Base-by-base conservation (phyloP, 768 basidiomycete species). In the Austroboletus eburneus region DNA sequence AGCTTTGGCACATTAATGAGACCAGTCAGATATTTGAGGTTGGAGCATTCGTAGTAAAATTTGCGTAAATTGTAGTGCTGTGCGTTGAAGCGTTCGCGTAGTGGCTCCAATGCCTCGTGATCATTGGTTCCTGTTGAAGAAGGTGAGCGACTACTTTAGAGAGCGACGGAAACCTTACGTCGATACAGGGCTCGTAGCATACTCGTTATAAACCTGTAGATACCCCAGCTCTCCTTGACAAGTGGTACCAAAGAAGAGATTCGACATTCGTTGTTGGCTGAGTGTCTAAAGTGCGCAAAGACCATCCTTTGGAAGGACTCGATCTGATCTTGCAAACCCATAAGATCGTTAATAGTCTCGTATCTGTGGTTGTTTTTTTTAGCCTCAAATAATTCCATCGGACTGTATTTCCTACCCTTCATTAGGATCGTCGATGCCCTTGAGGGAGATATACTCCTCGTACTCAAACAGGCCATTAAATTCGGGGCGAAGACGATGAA, bases 391-490 rank as follows among this genome's bases (percentile, higher is more conserved):
- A 30, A 40, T 20, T 42, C 16, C n/a, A 17, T 44, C 24, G 24
- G 44, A 42, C 42, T 41, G 36, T 39, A 22, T 45, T 46, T 42
- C 85, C 52, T 65, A 96, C 95, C 96, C 96, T 73, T 99, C 95
- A 64, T 98, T 97, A 9, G 96, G 96, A 72, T 99, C 93, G 63
- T 97, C 92, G 51, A 98, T 96, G 20, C 91, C 92, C 68, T 96
- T 95, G 60, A 99, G 72, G 20, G 91, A 91, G 54, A 99, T 83
- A 63, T 99, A 99, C 68, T 99, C 96, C 62, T 98, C 94, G 58
- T 99, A 99, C 68, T 99, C 96, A 62, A 99, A 99, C 6, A 99
- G 71, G 21, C 96, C 96, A 67, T 98, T 98, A 72, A 99, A 99
- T 65, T 98, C 96, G 2, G 91, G 90, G 58, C 96, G 83, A 34